Evolutionary conservation across 169 alveolate species (phyloP).

Genomic region (Plasmodium cynomolgi): DNA sequence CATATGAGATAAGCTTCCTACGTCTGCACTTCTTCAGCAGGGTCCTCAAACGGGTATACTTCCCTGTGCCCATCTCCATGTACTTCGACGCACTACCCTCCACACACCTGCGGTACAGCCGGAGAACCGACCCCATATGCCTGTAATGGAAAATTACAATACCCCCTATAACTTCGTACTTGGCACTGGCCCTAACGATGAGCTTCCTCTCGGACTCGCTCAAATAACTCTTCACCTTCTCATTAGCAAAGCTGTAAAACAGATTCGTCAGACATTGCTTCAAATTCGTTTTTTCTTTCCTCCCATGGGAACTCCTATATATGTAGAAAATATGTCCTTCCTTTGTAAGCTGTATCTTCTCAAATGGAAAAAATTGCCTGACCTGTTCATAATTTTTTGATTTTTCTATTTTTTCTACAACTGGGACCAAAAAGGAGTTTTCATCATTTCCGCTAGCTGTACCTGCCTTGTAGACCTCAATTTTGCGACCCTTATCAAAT

Average conservation of each 20-base stretch:
- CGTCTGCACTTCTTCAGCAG: background rate
- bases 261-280: slow-evolving; percentile 22
- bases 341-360: background rate
- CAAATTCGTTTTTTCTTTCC: background rate
- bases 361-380: background rate
- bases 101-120: background rate
- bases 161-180: slow-evolving; percentile 45
- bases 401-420: background rate
- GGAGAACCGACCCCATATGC: slow-evolving; percentile 12
- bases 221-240: slow-evolving; percentile 14
- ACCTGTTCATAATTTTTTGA: background rate
- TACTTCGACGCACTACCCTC: background rate
- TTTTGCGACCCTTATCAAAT: slow-evolving; percentile 34
- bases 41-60: background rate
- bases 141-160: slow-evolving; percentile 37
- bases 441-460: background rate
- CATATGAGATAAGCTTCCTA: background rate
- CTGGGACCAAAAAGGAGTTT: slow-evolving; percentile 27
- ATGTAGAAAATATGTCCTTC: background rate
- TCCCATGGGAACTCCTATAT: background rate
- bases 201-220: slow-evolving; percentile 11
- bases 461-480: background rate
- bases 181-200: slow-evolving; percentile 21
- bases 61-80: background rate
- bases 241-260: slow-evolving; percentile 19